These are phyloP conservation scores for Podaxis sp. DNA, from an alignment of 768 basidiomycete species.

Conservation along the genomic window DNA sequence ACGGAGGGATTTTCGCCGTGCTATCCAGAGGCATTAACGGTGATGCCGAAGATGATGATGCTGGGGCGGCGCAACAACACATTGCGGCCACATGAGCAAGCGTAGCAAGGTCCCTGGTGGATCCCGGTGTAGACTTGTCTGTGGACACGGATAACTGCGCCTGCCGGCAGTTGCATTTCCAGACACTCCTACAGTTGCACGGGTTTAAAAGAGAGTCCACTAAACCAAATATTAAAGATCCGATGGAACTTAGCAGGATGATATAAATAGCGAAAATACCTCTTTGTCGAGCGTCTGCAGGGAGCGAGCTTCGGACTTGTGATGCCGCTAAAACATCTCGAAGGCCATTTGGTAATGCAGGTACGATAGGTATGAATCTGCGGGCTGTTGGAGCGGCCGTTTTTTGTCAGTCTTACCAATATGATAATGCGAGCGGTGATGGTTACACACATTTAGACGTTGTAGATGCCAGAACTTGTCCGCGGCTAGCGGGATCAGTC, in stretches of 20 bases:
- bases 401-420: slow-evolving; percentile 9
- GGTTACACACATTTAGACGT: slow-evolving; percentile 39
- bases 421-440: background rate
- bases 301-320: slow-evolving; percentile 24
- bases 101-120: slow-evolving; percentile 26
- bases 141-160: slow-evolving; percentile 14
- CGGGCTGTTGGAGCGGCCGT: slow-evolving; percentile 39
- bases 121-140: slow-evolving; percentile 16
- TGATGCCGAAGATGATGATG: slow-evolving; percentile 19
- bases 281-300: slow-evolving; percentile 48
- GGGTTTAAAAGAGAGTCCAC: slow-evolving; percentile 66
- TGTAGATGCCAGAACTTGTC: slow-evolving; percentile 33
- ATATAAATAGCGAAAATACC: slow-evolving; percentile 33
- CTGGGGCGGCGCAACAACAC: slow-evolving; percentile 24
- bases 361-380: slow-evolving; percentile 69
- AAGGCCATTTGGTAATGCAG: slow-evolving; percentile 74
- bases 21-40: slow-evolving; percentile 6
- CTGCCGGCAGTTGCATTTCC: slow-evolving; percentile 52
- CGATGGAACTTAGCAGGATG: background rate
- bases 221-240: slow-evolving; percentile 25
- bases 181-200: slow-evolving; percentile 56
- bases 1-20: slow-evolving; percentile 16
- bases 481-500: slow-evolving; percentile 30
- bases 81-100: slow-evolving; percentile 41
- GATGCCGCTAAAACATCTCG: slow-evolving; percentile 47